phyloP scores from a whole-genome alignment of 1,284 basidiomycete genomes.

The Cryptococcus sp. region DNA sequence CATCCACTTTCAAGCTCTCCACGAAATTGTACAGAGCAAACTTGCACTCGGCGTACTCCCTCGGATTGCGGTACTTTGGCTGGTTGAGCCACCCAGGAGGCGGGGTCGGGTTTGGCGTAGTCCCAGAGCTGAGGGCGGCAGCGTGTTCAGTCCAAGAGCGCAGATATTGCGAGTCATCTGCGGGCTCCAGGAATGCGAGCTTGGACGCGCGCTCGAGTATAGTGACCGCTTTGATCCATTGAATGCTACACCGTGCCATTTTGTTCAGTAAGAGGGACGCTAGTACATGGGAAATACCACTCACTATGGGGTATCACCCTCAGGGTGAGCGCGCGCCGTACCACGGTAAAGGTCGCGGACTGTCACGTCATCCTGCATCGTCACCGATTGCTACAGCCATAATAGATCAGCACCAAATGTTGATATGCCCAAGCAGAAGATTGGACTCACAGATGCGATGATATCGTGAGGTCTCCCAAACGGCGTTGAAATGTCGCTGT shows the following conservation, averaged over 20 bases:
- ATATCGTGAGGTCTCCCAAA: conserved; percentile 34
- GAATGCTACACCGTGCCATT: conserved; percentile 8
- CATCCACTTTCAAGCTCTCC: conserved; percentile 32
- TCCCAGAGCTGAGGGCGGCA: conserved; percentile 9
- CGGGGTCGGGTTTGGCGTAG: conserved; percentile 1
- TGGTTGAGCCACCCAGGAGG: conserved; percentile 40
- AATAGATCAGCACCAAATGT: not conserved
- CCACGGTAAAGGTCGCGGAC: conserved; percentile 37
- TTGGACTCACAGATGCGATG: conserved; percentile 29
- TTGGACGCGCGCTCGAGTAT: conserved; percentile 43
- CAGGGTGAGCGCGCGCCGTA: conserved; percentile 12
- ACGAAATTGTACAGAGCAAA: conserved; percentile 32
- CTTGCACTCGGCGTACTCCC: conserved; percentile 32
- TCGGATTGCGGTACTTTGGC: conserved; percentile 39
- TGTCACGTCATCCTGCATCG: conserved; percentile 35
- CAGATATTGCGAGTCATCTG: conserved; percentile 34
- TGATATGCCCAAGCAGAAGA: not conserved
- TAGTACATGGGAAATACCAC: conserved; percentile 4
- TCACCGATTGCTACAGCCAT: conserved; percentile 25
- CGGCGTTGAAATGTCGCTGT: conserved; percentile 44
- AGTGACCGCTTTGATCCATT: conserved; percentile 35
- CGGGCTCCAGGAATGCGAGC: conserved; percentile 36
- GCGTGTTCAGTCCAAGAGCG: conserved; percentile 31
- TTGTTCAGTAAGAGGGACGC: not conserved
- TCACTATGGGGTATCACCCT: conserved; percentile 33